Percentiles rank a stretch among this genome's conserved stretches.
phyloP scores from a whole-genome alignment of 2,329 filamentous ascomycete genomes.

The Kalmusia sp. region DNA sequence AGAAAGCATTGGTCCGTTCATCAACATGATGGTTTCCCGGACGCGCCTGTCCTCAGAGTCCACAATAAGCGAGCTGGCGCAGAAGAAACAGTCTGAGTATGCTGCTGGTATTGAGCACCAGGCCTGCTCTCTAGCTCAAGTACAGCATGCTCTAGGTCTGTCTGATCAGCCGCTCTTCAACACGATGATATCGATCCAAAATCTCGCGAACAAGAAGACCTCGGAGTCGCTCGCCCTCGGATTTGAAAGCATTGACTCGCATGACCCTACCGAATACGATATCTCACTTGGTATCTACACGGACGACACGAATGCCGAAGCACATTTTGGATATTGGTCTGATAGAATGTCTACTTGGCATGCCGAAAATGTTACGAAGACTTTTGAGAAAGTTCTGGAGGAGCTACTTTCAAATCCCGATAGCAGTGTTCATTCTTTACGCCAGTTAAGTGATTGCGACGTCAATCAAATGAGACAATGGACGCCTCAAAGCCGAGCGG shows the following conservation, averaged over 20 bases:
- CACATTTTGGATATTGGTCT: neutral
- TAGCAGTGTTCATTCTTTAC: neutral
- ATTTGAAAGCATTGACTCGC: neutral
- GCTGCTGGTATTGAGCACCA: neutral
- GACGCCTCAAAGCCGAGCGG: neutral
- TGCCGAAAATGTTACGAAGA: neutral
- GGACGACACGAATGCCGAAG: neutral
- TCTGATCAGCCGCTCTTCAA: constrained; percentile 3
- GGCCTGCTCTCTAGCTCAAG: neutral
- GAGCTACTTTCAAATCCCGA: neutral
- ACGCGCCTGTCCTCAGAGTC: neutral
- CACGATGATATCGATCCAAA: neutral
- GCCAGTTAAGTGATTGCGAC: neutral
- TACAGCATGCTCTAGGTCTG: neutral
- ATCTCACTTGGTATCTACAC: constrained; percentile 1
- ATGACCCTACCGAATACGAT: neutral
- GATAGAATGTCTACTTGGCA: neutral
- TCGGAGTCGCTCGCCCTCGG: neutral
- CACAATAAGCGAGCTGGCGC: neutral
- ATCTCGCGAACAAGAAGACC: neutral
- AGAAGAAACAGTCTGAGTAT: neutral
- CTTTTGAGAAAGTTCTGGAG: neutral
- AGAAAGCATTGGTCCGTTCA: constrained; percentile 49
- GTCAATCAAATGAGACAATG: neutral
- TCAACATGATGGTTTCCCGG: constrained; percentile 33